Evolutionary conservation across 176 grass and related monocot species (phyloP).

Genomic region (Triticum monococcum): DNA sequence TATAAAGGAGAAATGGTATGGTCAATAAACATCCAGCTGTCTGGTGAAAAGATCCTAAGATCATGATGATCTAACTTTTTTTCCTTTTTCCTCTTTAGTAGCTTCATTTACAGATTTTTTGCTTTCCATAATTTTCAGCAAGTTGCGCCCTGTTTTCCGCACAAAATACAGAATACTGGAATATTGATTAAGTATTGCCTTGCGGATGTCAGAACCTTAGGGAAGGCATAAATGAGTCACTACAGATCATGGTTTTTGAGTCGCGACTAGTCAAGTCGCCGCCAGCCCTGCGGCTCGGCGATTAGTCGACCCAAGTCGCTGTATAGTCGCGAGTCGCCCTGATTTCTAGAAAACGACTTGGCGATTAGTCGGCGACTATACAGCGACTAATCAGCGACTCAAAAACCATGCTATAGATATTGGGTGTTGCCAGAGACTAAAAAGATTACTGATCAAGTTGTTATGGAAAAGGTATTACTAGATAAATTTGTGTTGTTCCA

Average conservation of each 20-base stretch:
- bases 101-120: neutral
- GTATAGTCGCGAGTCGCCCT: too few species aligned
- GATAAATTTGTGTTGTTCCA: neutral
- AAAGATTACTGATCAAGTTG: neutral
- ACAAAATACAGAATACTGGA: neutral
- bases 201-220: neutral
- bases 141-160: neutral
- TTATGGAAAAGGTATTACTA: neutral
- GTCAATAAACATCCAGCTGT: neutral
- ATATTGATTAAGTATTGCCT: neutral
- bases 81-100: neutral
- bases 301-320: too few species aligned
- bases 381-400: too few species aligned
- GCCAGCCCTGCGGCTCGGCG: too few species aligned
- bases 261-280: too few species aligned
- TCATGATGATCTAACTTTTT: conserved; percentile 8
- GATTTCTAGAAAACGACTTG: too few species aligned
- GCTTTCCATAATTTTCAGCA: neutral
- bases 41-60: neutral
- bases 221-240: neutral
- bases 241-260: neutral
- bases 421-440: neutral
- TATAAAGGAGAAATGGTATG: neutral
- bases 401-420: neutral
- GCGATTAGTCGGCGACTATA: too few species aligned